Conservation (phyloP, 116 monocot species). For the Iris pallida region DNA sequence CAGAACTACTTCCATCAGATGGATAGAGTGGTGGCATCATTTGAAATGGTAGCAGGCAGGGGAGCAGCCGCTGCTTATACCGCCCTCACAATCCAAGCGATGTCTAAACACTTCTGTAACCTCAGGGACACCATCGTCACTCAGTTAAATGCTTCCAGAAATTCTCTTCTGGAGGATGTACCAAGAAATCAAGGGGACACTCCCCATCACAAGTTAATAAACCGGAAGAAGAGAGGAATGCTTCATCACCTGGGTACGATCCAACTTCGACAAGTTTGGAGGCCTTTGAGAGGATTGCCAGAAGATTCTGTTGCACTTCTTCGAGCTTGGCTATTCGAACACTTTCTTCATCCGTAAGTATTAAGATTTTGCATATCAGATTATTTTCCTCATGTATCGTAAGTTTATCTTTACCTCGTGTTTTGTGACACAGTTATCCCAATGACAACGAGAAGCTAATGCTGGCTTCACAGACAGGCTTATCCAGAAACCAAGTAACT, state of each 20-base stretch:
- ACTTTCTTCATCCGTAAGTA: constrained; percentile 63
- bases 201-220: constrained; percentile 5
- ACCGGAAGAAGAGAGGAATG: constrained; percentile 20
- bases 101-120: constrained; percentile 72
- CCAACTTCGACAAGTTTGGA: constrained; percentile 38
- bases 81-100: constrained; percentile 71
- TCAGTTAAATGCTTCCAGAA: constrained; percentile 44
- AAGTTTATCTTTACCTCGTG: background rate
- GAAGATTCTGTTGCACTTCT: constrained; percentile 44
- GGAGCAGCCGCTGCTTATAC: constrained; percentile 63
- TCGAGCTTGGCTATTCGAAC: constrained; percentile 58
- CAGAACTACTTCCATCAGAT: constrained; percentile 61
- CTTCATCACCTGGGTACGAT: constrained; percentile 31
- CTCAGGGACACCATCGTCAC: constrained; percentile 53
- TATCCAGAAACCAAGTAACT: constrained; percentile 55
- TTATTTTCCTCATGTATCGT: background rate
- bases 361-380: background rate
- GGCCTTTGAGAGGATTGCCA: constrained; percentile 45
- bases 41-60: constrained; percentile 51
- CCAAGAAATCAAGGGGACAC: constrained; percentile 9
- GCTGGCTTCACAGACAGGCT: constrained; percentile 27
- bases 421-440: constrained; percentile 45
- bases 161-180: constrained; percentile 15
- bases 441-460: constrained; percentile 53
- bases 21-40: constrained; percentile 51